These are phyloP conservation scores for Amphibolis antarctica DNA, from an alignment of 106 monocot genomes.

Conservation along the genomic window DNA sequence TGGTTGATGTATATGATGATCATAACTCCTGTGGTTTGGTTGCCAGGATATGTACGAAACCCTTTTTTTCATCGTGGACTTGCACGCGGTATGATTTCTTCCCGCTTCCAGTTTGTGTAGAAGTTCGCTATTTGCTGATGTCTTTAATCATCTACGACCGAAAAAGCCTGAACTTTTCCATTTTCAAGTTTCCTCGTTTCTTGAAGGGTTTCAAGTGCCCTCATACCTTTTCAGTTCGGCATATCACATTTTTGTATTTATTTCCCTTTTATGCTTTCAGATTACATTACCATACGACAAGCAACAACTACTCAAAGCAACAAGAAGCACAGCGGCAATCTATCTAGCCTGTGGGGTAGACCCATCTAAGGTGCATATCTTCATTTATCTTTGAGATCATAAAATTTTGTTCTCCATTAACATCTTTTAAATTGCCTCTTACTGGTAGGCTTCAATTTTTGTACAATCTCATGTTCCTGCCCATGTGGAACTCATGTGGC, in stretches of 20 bases:
- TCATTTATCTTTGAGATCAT: neutral
- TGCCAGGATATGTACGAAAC: conserved; percentile 85
- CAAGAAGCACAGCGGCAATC: conserved; percentile 82
- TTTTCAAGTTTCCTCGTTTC: neutral
- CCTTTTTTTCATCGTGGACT: conserved; percentile 90
- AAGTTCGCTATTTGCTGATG: neutral
- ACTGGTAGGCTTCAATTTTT: conserved; percentile 71
- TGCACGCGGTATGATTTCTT: conserved; percentile 62
- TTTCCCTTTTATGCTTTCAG: too few species aligned
- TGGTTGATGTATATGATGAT: neutral
- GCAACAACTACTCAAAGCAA: conserved; percentile 53
- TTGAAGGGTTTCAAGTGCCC: too few species aligned
- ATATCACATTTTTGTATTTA: too few species aligned
- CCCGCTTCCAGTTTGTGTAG: neutral
- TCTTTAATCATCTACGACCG: neutral
- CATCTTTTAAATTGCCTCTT: neutral
- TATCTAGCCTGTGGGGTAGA: conserved; percentile 96
- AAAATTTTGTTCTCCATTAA: neutral
- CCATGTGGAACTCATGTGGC: conserved; percentile 97
- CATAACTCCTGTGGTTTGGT: neutral
- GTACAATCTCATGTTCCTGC: conserved; percentile 94
- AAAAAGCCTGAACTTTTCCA: neutral
- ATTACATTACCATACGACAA: conserved; percentile 80
- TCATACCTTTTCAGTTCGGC: too few species aligned
- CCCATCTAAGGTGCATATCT: conserved; percentile 57